phyloP scores from a whole-genome alignment of 192 early-diverging fungal species.

The Entomortierella lignicola region DNA sequence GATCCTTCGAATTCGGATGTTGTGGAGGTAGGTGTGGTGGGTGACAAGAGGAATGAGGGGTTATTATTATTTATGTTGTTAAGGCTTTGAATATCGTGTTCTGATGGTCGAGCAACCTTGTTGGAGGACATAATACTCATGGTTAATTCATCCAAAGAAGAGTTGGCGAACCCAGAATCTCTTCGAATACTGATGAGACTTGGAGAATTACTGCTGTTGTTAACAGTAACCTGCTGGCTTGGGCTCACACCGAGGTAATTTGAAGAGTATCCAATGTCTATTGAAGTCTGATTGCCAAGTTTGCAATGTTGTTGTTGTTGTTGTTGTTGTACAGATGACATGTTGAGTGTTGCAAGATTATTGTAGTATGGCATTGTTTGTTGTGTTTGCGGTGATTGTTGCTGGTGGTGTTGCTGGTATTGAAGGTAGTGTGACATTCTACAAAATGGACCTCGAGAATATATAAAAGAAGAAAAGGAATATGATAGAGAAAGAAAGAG shows the following conservation, averaged over 20 bases:
- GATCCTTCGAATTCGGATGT: neutral
- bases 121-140: slow-evolving; percentile 22
- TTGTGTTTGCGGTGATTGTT: slow-evolving; percentile 21
- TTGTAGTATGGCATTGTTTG: slow-evolving; percentile 26
- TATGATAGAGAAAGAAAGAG: neutral
- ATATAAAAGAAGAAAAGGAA: neutral
- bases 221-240: neutral
- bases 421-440: slow-evolving; percentile 15
- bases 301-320: neutral
- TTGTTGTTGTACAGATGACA: slow-evolving; percentile 2
- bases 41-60: neutral
- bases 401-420: neutral
- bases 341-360: slow-evolving; percentile 21
- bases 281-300: neutral
- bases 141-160: slow-evolving; percentile 32
- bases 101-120: slow-evolving; percentile 5
- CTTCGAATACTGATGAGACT: slow-evolving; percentile 28
- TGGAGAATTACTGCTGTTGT: neutral
- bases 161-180: slow-evolving; percentile 31
- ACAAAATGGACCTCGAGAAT: neutral
- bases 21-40: neutral
- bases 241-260: slow-evolving; percentile 5
- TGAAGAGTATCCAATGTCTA: neutral
- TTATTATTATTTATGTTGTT: slow-evolving; percentile 4
- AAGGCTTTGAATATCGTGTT: neutral